Percentiles rank a stretch among this genome's conserved stretches.
Evolutionary conservation across 257 asterid genomes (phyloP).

Genomic region (Solanum lycopersicoides): DNA sequence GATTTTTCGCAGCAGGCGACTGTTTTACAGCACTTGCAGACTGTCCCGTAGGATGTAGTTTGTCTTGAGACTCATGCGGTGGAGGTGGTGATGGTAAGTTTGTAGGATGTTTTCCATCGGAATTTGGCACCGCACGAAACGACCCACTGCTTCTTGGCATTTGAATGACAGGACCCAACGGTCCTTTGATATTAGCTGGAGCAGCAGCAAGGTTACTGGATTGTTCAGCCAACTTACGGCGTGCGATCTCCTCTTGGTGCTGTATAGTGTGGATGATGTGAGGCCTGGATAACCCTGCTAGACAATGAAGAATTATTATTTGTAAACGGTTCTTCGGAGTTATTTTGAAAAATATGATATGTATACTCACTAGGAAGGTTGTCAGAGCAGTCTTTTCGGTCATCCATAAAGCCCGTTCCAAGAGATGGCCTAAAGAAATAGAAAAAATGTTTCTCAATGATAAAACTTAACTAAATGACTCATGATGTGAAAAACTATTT

Average conservation of each 20-base stretch:
- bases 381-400: slow-evolving; percentile 16
- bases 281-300: slow-evolving; percentile 24
- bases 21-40: not conserved
- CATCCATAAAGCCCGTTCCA: slow-evolving; percentile 14
- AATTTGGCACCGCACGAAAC: slow-evolving; percentile 58
- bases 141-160: slow-evolving; percentile 90
- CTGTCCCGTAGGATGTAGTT: not conserved
- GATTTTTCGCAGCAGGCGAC: not conserved
- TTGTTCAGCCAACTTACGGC: slow-evolving; percentile 52
- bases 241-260: slow-evolving; percentile 14
- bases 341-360: not conserved
- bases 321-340: not conserved
- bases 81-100: slow-evolving; percentile 16
- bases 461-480: not conserved
- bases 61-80: not conserved
- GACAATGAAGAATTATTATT: not conserved
- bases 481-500: not conserved
- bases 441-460: not conserved
- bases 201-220: slow-evolving; percentile 48
- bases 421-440: not conserved
- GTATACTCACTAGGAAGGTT: slow-evolving; percentile 32
- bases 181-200: slow-evolving; percentile 21
- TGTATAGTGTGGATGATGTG: slow-evolving; percentile 11
- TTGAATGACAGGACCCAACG: slow-evolving; percentile 10
- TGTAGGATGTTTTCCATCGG: slow-evolving; percentile 9